Percentiles rank a stretch among this genome's conserved stretches.
phyloP scores from a whole-genome alignment of 2,329 filamentous ascomycete genomes.

The Aspergillus cejpii region DNA sequence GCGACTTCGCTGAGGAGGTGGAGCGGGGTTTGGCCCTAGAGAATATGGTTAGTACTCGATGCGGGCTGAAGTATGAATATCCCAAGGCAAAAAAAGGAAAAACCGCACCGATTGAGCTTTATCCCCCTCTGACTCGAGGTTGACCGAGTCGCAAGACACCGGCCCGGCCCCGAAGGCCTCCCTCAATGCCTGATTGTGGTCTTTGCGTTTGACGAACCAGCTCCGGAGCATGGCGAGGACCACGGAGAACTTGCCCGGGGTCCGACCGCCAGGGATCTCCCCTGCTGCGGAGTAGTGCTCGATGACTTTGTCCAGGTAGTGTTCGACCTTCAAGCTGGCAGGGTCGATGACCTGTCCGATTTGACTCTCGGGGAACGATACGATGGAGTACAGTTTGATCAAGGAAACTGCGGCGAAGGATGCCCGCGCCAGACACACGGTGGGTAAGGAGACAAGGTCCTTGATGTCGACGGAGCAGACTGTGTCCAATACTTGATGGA shows the following conservation, averaged over 20 bases:
- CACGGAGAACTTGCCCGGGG: slow-evolving; percentile 63
- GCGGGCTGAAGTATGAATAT: not conserved
- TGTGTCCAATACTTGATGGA: slow-evolving; percentile 59
- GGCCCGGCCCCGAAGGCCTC: slow-evolving; percentile 17
- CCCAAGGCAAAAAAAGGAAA: too few species aligned
- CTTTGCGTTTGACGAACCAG: slow-evolving; percentile 56
- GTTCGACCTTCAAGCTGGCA: slow-evolving; percentile 58
- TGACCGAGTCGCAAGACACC: not conserved
- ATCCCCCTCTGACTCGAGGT: slow-evolving; percentile 1
- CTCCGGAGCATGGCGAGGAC: slow-evolving; percentile 63
- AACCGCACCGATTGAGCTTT: not conserved
- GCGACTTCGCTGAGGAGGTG: slow-evolving; percentile 40
- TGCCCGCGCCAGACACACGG: slow-evolving; percentile 64
- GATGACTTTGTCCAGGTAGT: slow-evolving; percentile 64
- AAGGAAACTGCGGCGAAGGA: slow-evolving; percentile 65
- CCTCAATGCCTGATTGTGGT: slow-evolving; percentile 23
- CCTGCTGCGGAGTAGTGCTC: slow-evolving; percentile 61
- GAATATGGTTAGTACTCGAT: not conserved
- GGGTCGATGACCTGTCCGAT: slow-evolving; percentile 64
- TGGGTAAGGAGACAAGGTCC: slow-evolving; percentile 58
- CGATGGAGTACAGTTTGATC: slow-evolving; percentile 66
- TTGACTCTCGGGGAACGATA: slow-evolving; percentile 57
- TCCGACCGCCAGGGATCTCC: slow-evolving; percentile 56
- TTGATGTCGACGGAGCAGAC: slow-evolving; percentile 57
- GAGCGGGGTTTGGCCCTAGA: slow-evolving; percentile 27